Conservation (phyloP, 768 basidiomycete genomes). For the Tricholoma saponaceum region DNA sequence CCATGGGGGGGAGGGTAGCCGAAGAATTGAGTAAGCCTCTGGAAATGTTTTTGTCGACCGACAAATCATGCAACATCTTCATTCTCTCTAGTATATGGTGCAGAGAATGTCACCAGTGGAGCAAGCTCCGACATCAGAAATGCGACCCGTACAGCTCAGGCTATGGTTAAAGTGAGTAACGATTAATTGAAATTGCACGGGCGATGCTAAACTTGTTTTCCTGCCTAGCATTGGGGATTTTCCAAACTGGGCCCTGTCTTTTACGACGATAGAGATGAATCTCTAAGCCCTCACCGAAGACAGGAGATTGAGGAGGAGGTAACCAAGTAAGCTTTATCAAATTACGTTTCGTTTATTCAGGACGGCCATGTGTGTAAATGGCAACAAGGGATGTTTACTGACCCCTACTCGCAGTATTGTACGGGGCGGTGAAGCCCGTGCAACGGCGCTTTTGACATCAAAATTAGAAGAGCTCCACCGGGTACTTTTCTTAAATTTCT, state of each 20-base stretch:
- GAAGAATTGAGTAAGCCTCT: slow-evolving; percentile 73
- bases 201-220: background rate
- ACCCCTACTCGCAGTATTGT: slow-evolving; percentile 42
- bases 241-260: slow-evolving; percentile 84
- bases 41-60: slow-evolving; percentile 8
- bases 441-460: slow-evolving; percentile 55
- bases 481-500: slow-evolving; percentile 35
- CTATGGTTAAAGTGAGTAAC: slow-evolving; percentile 81
- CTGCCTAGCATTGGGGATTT: slow-evolving; percentile 66
- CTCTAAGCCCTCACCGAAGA: slow-evolving; percentile 69
- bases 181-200: slow-evolving; percentile 1
- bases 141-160: slow-evolving; percentile 75
- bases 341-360: background rate
- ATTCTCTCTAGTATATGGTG: slow-evolving; percentile 66
- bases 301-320: slow-evolving; percentile 90
- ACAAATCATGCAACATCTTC: slow-evolving; percentile 14
- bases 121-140: slow-evolving; percentile 82
- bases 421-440: slow-evolving; percentile 65
- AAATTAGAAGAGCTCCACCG: slow-evolving; percentile 74
- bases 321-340: slow-evolving; percentile 51
- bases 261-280: slow-evolving; percentile 68
- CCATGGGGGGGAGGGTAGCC: slow-evolving; percentile 92
- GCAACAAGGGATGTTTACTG: slow-evolving; percentile 2
- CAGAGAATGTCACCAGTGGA: slow-evolving; percentile 86
- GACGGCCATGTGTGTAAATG: background rate